A percentile compares a stretch with the other conserved stretches of the same genome.
Conservation (phyloP, 169 alveolate genomes). For the Blepharisma undulans region DNA sequence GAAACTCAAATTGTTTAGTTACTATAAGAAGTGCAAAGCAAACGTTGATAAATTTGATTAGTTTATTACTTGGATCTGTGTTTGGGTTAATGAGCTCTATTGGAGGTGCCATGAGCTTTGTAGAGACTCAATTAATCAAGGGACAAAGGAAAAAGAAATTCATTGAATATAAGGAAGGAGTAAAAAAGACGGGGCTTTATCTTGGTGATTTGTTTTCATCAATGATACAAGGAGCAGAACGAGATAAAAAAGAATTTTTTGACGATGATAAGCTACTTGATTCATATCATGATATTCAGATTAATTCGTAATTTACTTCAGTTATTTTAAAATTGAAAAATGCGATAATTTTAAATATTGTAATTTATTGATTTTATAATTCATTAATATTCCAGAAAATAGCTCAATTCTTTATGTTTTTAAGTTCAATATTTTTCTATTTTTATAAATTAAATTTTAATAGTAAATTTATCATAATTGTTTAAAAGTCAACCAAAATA, state of each 20-base stretch:
- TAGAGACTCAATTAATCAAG: neutral
- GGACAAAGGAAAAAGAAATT: neutral
- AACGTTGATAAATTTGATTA: neutral
- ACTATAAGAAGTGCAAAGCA: no score
- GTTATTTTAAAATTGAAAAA: neutral
- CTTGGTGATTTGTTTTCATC: neutral
- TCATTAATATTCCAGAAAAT: neutral
- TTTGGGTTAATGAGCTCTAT: no score
- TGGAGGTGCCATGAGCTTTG: neutral
- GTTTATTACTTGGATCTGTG: no score
- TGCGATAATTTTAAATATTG: no score
- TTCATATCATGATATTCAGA: neutral
- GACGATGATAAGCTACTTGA: neutral
- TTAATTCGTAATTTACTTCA: neutral
- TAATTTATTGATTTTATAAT: no score
- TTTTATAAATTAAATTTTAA: no score
- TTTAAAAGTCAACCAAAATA: neutral
- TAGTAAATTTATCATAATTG: no score
- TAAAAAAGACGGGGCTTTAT: neutral
- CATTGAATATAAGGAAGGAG: neutral
- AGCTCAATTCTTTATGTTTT: no score
- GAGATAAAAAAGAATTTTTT: neutral
- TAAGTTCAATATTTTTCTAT: neutral
- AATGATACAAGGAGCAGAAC: neutral
- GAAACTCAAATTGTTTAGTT: neutral